phyloP scores from a whole-genome alignment of 768 basidiomycete species.

The Chlorophyllum brunneum region DNA sequence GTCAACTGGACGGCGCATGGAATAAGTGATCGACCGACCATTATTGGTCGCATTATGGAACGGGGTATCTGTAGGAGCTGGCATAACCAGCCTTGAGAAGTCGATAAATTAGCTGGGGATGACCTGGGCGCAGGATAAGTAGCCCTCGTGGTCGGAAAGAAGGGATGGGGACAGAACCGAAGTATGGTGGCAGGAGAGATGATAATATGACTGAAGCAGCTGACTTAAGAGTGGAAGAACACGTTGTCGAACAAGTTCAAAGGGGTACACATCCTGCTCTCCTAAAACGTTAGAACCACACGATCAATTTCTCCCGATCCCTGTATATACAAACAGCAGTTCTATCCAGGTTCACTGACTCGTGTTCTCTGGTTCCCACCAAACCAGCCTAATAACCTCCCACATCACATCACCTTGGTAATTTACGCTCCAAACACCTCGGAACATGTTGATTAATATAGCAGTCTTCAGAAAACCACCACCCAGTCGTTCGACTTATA shows the following conservation, averaged over 20 bases:
- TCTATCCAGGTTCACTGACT: not conserved
- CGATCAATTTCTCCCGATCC: conserved; percentile 4
- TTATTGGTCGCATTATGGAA: conserved; percentile 1
- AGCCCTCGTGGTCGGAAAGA: not conserved
- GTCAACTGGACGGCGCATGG: conserved; percentile 12
- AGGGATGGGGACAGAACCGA: not conserved
- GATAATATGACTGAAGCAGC: conserved; percentile 4
- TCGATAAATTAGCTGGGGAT: too few relatives aligned
- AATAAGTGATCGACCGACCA: conserved; percentile 5
- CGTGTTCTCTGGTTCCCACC: conserved; percentile 8
- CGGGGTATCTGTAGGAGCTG: not conserved
- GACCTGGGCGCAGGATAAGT: too few relatives aligned
- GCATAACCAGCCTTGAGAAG: too few relatives aligned
- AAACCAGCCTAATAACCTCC: not conserved
- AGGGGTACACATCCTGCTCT: not conserved
- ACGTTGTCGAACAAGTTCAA: conserved; percentile 7
- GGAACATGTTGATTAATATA: not conserved
- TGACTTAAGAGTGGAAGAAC: conserved; percentile 9
- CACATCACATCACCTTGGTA: not conserved
- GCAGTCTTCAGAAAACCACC: too few relatives aligned
- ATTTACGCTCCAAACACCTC: not conserved
- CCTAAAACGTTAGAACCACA: conserved; percentile 4
- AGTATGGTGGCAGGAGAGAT: conserved; percentile 1
- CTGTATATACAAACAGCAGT: not conserved
- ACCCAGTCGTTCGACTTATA: too few relatives aligned